Evolutionary conservation across 1,284 basidiomycete genomes (phyloP).

Genomic region (Heliocybe sulcata): DNA sequence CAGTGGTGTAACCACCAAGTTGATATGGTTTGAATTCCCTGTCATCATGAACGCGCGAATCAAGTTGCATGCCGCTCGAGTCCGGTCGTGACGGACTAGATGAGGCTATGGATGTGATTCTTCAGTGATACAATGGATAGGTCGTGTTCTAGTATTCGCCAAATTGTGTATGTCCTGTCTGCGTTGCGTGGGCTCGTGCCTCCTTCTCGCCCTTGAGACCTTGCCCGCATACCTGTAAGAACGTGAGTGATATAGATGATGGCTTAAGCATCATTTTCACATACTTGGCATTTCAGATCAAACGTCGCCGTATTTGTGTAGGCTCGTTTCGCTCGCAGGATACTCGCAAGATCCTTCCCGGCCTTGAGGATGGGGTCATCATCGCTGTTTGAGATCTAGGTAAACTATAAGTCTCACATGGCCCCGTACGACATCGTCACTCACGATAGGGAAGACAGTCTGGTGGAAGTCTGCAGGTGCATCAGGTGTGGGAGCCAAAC

Average conservation of each 20-base stretch:
- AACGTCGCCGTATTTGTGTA: constrained; percentile 92
- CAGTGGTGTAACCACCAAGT: too few relatives aligned
- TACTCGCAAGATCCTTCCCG: constrained; percentile 63
- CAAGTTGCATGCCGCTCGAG: too few relatives aligned
- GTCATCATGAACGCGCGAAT: too few relatives aligned
- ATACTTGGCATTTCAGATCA: constrained; percentile 75
- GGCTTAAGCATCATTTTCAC: constrained; percentile 12
- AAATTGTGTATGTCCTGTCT: constrained; percentile 83
- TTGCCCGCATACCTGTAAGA: constrained; percentile 54
- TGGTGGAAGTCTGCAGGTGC: constrained; percentile 85
- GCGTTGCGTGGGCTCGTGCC: constrained; percentile 78
- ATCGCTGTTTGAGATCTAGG: constrained; percentile 17
- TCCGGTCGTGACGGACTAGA: too few relatives aligned
- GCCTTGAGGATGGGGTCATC: constrained; percentile 58
- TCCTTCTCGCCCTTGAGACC: constrained; percentile 91
- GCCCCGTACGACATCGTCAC: constrained; percentile 9
- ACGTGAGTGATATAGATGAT: not conserved
- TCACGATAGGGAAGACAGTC: constrained; percentile 67
- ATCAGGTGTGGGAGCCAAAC: constrained; percentile 68
- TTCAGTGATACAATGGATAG: too few relatives aligned
- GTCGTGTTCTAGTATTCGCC: constrained; percentile 66
- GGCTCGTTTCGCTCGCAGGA: constrained; percentile 68
- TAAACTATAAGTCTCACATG: constrained; percentile 5
- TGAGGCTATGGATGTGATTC: too few relatives aligned
- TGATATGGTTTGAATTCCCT: too few relatives aligned